A percentile compares a stretch with the other conserved stretches of the same genome.
phyloP scores from a whole-genome alignment of 2,329 filamentous ascomycete genomes.

The Rosellinia necatrix region DNA sequence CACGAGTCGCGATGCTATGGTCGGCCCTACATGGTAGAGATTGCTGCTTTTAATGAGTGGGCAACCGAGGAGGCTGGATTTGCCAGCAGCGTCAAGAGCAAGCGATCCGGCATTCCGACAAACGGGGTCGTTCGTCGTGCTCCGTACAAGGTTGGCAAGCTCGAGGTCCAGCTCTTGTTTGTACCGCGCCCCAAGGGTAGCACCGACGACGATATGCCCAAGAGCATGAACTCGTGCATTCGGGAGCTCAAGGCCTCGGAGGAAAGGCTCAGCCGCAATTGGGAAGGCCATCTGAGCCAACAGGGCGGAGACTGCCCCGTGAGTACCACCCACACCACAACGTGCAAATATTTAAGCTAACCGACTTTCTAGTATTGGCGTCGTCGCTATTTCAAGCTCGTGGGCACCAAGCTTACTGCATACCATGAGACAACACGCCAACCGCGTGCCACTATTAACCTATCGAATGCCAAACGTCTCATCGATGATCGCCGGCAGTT shows the following conservation, averaged over 20 bases:
- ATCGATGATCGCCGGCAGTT: constrained; percentile 89
- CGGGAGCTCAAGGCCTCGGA: constrained; percentile 92
- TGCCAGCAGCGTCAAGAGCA: constrained; percentile 90
- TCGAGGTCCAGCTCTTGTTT: constrained; percentile 92
- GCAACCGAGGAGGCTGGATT: constrained; percentile 81
- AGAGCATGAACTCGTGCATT: constrained; percentile 97
- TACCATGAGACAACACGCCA: constrained; percentile 96
- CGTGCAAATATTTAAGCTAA: constrained; percentile 43
- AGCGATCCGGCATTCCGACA: constrained; percentile 65
- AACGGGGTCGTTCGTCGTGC: constrained; percentile 76
- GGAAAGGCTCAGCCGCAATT: constrained; percentile 75
- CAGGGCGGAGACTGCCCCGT: constrained; percentile 97
- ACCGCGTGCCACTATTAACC: constrained; percentile 94
- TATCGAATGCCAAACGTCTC: constrained; percentile 87
- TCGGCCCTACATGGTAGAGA: constrained; percentile 82
- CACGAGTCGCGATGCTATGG: constrained; percentile 89
- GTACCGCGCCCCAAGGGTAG: constrained; percentile 88
- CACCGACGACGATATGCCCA: constrained; percentile 95
- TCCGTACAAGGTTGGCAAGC: constrained; percentile 95
- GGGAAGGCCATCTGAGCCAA: constrained; percentile 90
- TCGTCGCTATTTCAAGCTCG: constrained; percentile 93
- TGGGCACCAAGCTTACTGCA: constrained; percentile 88
- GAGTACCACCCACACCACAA: constrained; percentile 52
- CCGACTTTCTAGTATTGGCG: constrained; percentile 79
- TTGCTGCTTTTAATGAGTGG: constrained; percentile 99